Conservation (phyloP, 192 early-diverging fungal genomes). For the Helicostylum pulchrum region DNA sequence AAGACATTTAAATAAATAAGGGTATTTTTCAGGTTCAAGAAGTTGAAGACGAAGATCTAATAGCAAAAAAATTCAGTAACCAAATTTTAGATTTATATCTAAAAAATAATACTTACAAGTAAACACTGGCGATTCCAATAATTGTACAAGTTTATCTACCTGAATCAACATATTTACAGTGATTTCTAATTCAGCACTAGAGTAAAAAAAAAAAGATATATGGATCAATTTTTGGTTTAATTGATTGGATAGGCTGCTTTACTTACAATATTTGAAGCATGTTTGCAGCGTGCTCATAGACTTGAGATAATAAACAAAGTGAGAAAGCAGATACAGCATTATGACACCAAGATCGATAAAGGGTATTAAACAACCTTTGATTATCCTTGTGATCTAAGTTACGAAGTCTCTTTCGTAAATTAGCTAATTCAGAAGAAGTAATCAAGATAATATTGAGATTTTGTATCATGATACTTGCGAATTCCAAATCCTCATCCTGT, state of each 20-base stretch:
- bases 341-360: constrained; percentile 97
- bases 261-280: constrained; percentile 76
- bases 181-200: constrained; percentile 84
- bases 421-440: constrained; percentile 87
- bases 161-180: constrained; percentile 94
- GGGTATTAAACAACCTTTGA: constrained; percentile 73
- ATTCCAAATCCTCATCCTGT: constrained; percentile 86
- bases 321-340: constrained; percentile 93
- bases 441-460: constrained; percentile 95
- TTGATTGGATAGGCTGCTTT: background rate
- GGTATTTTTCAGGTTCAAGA: constrained; percentile 86
- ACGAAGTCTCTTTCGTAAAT: constrained; percentile 76
- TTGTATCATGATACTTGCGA: constrained; percentile 96
- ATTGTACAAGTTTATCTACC: constrained; percentile 96
- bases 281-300: constrained; percentile 86
- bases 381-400: constrained; percentile 65
- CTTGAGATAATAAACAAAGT: constrained; percentile 93
- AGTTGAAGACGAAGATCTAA: constrained; percentile 85
- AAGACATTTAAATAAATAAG: constrained; percentile 87
- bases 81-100: background rate
- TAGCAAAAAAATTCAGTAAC: background rate
- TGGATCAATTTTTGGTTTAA: no score
- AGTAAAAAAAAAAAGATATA: background rate
- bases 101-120: constrained; percentile 56
- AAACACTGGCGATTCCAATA: constrained; percentile 97